These are phyloP conservation scores for Phytopythium cucurbitacearum DNA, from an alignment of 352 stramenopile species.

Conservation along the genomic window DNA sequence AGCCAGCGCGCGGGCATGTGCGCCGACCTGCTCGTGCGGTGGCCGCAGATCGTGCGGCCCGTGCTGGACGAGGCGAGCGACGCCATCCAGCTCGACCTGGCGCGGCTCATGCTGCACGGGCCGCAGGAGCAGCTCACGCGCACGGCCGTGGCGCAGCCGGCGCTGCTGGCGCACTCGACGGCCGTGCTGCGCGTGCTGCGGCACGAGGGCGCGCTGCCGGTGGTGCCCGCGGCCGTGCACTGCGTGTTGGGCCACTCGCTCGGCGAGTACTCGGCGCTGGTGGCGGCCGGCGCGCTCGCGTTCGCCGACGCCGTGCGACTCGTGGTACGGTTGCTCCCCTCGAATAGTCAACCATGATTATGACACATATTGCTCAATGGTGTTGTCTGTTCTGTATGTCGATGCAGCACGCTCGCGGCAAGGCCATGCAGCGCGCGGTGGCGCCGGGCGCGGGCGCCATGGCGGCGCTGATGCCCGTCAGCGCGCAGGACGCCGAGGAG, in stretches of 20 bases:
- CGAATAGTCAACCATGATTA: no score
- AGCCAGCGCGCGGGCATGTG: constrained; percentile 79
- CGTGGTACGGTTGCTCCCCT: constrained; percentile 28
- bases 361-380: no score
- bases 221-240: constrained; percentile 16
- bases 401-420: constrained; percentile 50
- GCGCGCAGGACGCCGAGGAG: constrained; percentile 37
- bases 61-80: constrained; percentile 80
- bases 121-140: constrained; percentile 55
- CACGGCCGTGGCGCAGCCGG: constrained; percentile 74
- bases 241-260: constrained; percentile 79
- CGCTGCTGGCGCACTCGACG: constrained; percentile 75
- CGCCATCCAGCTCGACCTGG: constrained; percentile 53
- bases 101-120: constrained; percentile 53
- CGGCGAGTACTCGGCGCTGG: constrained; percentile 84
- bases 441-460: constrained; percentile 53
- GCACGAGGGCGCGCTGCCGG: constrained; percentile 45
- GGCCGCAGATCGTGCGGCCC: constrained; percentile 45
- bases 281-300: constrained; percentile 52
- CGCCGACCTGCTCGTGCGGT: constrained; percentile 69
- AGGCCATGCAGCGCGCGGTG: constrained; percentile 68
- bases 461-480: constrained; percentile 73
- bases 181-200: constrained; percentile 70
- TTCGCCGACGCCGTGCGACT: constrained; percentile 67
- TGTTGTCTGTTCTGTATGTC: neutral